Evolutionary conservation across 345 rosid species (phyloP).

Genomic region (Jatropha curcas): DNA sequence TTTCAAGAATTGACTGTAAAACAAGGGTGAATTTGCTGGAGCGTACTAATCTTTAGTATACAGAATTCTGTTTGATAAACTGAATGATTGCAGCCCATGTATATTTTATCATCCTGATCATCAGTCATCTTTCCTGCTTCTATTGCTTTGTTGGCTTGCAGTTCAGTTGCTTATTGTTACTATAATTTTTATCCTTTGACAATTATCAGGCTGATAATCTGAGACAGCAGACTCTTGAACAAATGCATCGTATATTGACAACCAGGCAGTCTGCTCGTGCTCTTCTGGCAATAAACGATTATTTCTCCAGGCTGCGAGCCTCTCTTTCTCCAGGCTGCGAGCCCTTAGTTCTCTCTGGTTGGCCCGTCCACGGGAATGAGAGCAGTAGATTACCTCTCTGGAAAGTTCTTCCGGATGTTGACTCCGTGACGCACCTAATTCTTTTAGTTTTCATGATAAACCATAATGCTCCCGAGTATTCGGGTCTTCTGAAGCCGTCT

Average conservation of each 20-base stretch:
- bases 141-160: background rate
- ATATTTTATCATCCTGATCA: too few species aligned
- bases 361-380: slow-evolving; percentile 58
- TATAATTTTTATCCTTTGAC: slow-evolving; percentile 8
- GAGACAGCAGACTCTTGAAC: slow-evolving; percentile 70
- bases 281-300: slow-evolving; percentile 71
- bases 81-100: background rate
- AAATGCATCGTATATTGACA: slow-evolving; percentile 56
- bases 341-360: slow-evolving; percentile 92
- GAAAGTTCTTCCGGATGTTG: background rate
- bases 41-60: background rate
- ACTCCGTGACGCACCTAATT: background rate
- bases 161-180: background rate
- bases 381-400: background rate
- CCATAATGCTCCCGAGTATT: background rate
- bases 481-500: background rate
- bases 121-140: background rate
- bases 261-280: slow-evolving; percentile 84
- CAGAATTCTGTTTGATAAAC: background rate
- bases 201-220: slow-evolving; percentile 34
- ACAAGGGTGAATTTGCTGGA: background rate
- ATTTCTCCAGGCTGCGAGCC: slow-evolving; percentile 84
- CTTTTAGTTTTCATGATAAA: background rate
- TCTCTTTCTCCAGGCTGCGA: slow-evolving; percentile 86
- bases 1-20: background rate